phyloP scores from a whole-genome alignment of 345 rosid genomes.

The Psidium friedrichsthalianum region DNA sequence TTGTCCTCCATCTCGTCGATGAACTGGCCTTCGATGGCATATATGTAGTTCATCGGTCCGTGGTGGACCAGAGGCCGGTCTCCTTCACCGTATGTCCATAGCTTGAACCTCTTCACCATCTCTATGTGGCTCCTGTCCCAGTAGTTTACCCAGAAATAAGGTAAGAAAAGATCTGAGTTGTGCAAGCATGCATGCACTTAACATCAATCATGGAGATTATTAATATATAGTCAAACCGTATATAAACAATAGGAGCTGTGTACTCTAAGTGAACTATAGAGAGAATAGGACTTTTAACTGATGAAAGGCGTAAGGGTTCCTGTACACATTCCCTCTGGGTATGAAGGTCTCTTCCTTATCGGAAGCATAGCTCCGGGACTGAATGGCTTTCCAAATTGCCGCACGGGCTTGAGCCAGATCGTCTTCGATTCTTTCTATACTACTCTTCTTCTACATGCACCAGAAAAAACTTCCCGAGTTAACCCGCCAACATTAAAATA shows the following conservation, averaged over 20 bases:
- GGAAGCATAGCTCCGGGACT: slow-evolving; percentile 18
- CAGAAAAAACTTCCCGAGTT: not conserved
- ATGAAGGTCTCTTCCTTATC: slow-evolving; percentile 19
- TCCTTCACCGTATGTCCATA: slow-evolving; percentile 49
- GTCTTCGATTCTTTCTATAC: slow-evolving; percentile 20
- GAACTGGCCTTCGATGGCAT: slow-evolving; percentile 18
- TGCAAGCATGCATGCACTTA: not conserved
- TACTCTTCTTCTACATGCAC: slow-evolving; percentile 5
- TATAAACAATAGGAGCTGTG: not conserved
- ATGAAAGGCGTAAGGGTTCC: slow-evolving; percentile 48
- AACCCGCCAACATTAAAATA: not conserved
- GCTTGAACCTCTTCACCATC: slow-evolving; percentile 18
- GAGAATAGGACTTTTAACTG: slow-evolving; percentile 26
- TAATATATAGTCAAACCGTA: not conserved
- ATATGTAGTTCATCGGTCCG: slow-evolving; percentile 40
- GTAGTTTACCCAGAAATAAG: not conserved
- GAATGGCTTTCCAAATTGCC: slow-evolving; percentile 31
- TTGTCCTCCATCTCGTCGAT: slow-evolving; percentile 34
- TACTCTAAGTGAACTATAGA: not conserved
- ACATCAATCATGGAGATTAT: not conserved
- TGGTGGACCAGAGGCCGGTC: slow-evolving; percentile 38
- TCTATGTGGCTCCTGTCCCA: slow-evolving; percentile 41
- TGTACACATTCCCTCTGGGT: slow-evolving; percentile 40
- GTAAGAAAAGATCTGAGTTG: not conserved
- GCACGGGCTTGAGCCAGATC: slow-evolving; percentile 34